Evolutionary conservation across 768 basidiomycete species (phyloP).

Genomic region (Boletus speciosus): DNA sequence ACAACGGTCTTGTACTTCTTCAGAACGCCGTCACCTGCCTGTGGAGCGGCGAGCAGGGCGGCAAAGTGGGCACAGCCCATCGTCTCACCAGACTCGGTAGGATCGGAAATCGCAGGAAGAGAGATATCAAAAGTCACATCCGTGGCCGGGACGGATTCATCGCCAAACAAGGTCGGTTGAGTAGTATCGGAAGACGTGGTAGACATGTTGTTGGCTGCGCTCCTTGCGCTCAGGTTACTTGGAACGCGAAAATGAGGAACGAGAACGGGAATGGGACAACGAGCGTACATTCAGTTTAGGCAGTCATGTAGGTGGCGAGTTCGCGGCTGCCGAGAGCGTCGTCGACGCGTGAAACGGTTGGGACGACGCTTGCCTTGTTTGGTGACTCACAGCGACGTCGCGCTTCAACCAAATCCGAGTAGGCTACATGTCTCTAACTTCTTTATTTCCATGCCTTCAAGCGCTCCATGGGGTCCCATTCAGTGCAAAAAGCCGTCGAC

Average conservation of each 20-base stretch:
- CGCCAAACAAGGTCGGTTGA: slow-evolving; percentile 29
- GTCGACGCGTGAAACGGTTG: neutral
- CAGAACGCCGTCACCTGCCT: slow-evolving; percentile 29
- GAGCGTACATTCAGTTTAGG: neutral
- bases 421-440: no score
- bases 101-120: slow-evolving; percentile 11
- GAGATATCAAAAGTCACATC: slow-evolving; percentile 12
- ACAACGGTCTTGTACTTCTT: slow-evolving; percentile 53
- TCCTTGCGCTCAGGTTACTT: neutral
- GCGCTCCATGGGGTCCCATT: neutral
- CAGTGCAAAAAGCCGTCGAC: neutral
- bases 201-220: slow-evolving; percentile 19
- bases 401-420: no score
- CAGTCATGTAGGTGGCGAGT: neutral
- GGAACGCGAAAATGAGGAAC: neutral
- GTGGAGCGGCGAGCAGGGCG: slow-evolving; percentile 34
- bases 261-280: neutral
- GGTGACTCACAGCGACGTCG: neutral
- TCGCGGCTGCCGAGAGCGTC: neutral
- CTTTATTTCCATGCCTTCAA: slow-evolving; percentile 1
- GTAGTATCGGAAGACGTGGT: slow-evolving; percentile 30
- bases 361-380: slow-evolving; percentile 12
- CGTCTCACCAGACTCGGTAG: slow-evolving; percentile 6
- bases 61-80: slow-evolving; percentile 41
- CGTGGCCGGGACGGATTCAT: slow-evolving; percentile 14